A percentile compares a stretch with the other conserved stretches of the same genome.
Evolutionary conservation across 495 filamentous ascomycete species (phyloP).

Genomic region (Hypoxylon lienhwacheense): DNA sequence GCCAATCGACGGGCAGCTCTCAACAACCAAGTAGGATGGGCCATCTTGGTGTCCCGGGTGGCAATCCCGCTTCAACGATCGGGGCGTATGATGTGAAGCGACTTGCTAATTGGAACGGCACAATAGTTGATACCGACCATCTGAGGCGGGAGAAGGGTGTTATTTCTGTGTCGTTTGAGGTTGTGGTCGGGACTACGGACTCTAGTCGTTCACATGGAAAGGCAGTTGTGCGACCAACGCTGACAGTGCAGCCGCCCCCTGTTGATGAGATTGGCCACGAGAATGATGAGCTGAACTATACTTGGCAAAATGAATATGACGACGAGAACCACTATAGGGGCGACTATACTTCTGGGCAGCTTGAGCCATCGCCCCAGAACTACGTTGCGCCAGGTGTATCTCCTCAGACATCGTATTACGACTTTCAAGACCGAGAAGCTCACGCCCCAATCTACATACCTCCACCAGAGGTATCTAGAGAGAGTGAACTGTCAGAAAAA

Average conservation of each 20-base stretch:
- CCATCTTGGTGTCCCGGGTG: conserved; percentile 56
- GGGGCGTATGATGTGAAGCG: conserved; percentile 41
- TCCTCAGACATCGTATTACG: conserved; percentile 37
- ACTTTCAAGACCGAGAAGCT: conserved; percentile 29
- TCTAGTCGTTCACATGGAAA: conserved; percentile 64
- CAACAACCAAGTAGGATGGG: conserved; percentile 55
- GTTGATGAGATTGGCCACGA: conserved; percentile 15
- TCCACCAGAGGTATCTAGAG: conserved; percentile 55
- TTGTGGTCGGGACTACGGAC: conserved; percentile 86
- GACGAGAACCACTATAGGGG: conserved; percentile 37
- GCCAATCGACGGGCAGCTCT: conserved; percentile 39
- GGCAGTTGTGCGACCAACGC: conserved; percentile 39
- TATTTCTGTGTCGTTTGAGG: conserved; percentile 77
- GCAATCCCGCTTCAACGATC: conserved; percentile 39
- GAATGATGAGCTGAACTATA: conserved; percentile 38
- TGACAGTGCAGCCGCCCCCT: conserved; percentile 32
- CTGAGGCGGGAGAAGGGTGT: conserved; percentile 87
- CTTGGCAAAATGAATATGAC: conserved; percentile 36
- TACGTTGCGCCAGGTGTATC: conserved; percentile 33
- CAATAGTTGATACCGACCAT: conserved; percentile 86
- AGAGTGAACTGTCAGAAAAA: conserved; percentile 67
- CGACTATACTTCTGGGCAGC: conserved; percentile 18
- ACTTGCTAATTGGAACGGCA: conserved; percentile 62
- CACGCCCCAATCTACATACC: conserved; percentile 50
- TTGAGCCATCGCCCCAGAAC: conserved; percentile 25